Conservation (phyloP, 164 flowering plant genomes). For the Amborella trichopoda region DNA sequence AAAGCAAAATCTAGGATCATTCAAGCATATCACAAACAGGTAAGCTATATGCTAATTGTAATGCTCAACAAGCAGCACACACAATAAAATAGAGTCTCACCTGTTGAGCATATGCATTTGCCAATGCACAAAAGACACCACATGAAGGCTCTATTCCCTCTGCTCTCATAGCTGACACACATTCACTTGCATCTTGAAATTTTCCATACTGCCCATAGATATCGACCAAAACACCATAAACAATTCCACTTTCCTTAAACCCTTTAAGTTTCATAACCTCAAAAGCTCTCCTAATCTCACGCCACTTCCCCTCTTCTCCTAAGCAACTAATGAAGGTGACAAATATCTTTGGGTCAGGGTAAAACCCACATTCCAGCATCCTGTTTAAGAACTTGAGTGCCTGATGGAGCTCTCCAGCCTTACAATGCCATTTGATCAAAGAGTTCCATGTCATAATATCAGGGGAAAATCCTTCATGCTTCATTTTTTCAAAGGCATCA, state of each 20-base stretch:
- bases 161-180: slow-evolving; percentile 40
- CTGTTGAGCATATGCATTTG: slow-evolving; percentile 87
- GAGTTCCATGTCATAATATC: slow-evolving; percentile 73
- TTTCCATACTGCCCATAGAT: slow-evolving; percentile 78
- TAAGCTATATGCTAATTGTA: too few relatives aligned
- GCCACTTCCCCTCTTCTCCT: slow-evolving; percentile 84
- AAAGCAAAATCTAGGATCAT: too few relatives aligned
- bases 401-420: slow-evolving; percentile 35
- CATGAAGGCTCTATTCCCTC: slow-evolving; percentile 49
- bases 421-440: slow-evolving; percentile 65
- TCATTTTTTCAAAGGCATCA: slow-evolving; percentile 55
- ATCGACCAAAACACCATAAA: slow-evolving; percentile 67
- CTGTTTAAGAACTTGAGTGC: slow-evolving; percentile 48
- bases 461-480: slow-evolving; percentile 39
- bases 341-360: slow-evolving; percentile 85
- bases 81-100: slow-evolving; percentile 11
- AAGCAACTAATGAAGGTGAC: slow-evolving; percentile 44
- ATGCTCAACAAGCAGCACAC: background rate
- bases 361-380: slow-evolving; percentile 74
- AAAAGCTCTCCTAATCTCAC: slow-evolving; percentile 38
- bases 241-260: slow-evolving; percentile 30
- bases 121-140: slow-evolving; percentile 47
- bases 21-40: too few relatives aligned
- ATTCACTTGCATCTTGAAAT: slow-evolving; percentile 52
- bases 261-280: slow-evolving; percentile 51